A percentile compares a stretch with the other conserved stretches of the same genome.
Conservation (phyloP, 495 filamentous ascomycete species). For the Lasiosphaeria miniovina region DNA sequence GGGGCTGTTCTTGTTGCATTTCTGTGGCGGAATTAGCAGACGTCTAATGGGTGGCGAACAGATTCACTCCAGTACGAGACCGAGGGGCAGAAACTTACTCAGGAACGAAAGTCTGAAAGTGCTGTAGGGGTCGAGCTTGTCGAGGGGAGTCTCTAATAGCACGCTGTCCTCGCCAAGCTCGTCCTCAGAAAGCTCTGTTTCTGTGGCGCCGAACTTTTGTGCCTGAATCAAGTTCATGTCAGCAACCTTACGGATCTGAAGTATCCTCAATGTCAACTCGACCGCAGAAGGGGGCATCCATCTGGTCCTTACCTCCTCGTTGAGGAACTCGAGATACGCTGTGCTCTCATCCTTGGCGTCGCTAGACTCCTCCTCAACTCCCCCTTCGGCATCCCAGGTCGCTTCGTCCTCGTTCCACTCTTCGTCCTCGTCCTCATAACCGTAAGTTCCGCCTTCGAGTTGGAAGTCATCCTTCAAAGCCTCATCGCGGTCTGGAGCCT, state of each 20-base stretch:
- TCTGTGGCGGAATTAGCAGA: slow-evolving; percentile 48
- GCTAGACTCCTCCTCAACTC: slow-evolving; percentile 51
- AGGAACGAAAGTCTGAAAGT: slow-evolving; percentile 78
- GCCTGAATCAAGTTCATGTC: slow-evolving; percentile 51
- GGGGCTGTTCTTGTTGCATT: slow-evolving; percentile 85
- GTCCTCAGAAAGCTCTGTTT: slow-evolving; percentile 65
- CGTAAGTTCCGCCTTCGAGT: slow-evolving; percentile 63
- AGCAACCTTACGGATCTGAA: slow-evolving; percentile 27
- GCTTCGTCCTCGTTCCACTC: slow-evolving; percentile 72
- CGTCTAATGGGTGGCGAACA: too few relatives aligned
- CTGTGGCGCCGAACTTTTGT: slow-evolving; percentile 70
- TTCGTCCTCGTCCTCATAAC: slow-evolving; percentile 75
- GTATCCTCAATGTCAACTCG: slow-evolving; percentile 14
- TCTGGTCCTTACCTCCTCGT: slow-evolving; percentile 64
- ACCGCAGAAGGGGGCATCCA: not conserved
- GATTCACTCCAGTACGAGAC: not conserved
- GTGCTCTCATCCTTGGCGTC: slow-evolving; percentile 86
- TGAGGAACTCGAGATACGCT: slow-evolving; percentile 93
- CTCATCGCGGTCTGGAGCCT: slow-evolving; percentile 71
- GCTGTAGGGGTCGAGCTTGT: slow-evolving; percentile 90
- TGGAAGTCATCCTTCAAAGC: slow-evolving; percentile 87
- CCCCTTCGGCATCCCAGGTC: slow-evolving; percentile 49
- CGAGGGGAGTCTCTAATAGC: slow-evolving; percentile 87
- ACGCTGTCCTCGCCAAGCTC: slow-evolving; percentile 90
- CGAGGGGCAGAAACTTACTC: slow-evolving; percentile 55